Evolutionary conservation across 2,329 filamentous ascomycete species (phyloP).

Genomic region (Macrophomina pseudophaseolina): DNA sequence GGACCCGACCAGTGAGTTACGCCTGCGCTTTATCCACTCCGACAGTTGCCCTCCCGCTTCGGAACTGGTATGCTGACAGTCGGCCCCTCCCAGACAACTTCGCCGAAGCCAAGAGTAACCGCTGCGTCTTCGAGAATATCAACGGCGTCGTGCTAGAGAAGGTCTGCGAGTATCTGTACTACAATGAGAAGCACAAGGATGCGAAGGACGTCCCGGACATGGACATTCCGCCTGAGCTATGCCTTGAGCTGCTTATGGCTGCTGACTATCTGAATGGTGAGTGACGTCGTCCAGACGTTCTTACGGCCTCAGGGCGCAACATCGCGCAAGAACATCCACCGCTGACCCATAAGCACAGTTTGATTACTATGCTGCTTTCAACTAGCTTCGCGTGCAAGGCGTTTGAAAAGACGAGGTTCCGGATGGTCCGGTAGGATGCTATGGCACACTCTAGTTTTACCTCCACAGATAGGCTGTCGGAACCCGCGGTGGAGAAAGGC

Average conservation of each 20-base stretch:
- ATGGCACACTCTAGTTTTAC: background rate
- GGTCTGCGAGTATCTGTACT: constrained; percentile 82
- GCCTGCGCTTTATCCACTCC: background rate
- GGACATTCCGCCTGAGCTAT: constrained; percentile 79
- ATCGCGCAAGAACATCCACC: background rate
- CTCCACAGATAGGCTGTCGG: background rate
- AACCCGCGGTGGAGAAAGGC: background rate
- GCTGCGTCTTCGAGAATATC: constrained; percentile 73
- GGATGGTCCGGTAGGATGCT: background rate
- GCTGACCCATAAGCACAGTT: constrained; percentile 13
- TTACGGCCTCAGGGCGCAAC: background rate
- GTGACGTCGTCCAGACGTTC: background rate
- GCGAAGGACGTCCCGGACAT: constrained; percentile 77
- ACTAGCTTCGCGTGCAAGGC: background rate
- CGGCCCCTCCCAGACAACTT: constrained; percentile 60
- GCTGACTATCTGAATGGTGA: constrained; percentile 73
- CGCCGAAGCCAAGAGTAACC: constrained; percentile 66
- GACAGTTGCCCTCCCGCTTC: background rate
- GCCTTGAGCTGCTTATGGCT: constrained; percentile 76
- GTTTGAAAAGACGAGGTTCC: background rate
- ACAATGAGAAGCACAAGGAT: constrained; percentile 75
- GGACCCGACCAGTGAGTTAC: constrained; percentile 64
- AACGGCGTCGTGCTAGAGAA: constrained; percentile 78
- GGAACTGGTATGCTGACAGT: background rate
- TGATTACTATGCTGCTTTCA: constrained; percentile 6